A percentile compares a stretch with the other conserved stretches of the same genome.
phyloP scores from a whole-genome alignment of 148 eudicot species.

The Drosera capensis region DNA sequence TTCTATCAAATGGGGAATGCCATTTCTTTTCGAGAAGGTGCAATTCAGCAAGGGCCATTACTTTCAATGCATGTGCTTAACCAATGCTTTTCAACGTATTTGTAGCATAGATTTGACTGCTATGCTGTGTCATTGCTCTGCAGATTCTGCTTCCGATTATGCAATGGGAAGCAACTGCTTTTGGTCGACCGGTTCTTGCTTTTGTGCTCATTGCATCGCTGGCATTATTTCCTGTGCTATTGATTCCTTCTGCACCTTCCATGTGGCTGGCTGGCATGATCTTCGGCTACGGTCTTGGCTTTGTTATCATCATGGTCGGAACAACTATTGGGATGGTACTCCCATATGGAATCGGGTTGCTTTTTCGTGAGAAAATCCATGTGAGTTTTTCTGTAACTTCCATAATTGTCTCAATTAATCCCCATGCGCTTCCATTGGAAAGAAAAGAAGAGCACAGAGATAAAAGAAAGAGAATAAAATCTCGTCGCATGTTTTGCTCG shows the following conservation, averaged over 20 bases:
- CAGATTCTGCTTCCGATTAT: too few relatives aligned
- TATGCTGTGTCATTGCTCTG: too few relatives aligned
- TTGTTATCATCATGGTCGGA: constrained; percentile 40
- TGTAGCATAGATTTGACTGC: too few relatives aligned
- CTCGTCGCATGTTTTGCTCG: too few relatives aligned
- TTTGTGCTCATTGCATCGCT: constrained; percentile 50
- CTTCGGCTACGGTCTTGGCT: constrained; percentile 74
- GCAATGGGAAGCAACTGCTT: constrained; percentile 51
- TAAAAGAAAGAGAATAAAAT: too few relatives aligned
- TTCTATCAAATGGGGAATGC: not conserved
- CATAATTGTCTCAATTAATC: not conserved
- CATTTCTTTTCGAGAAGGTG: constrained; percentile 1
- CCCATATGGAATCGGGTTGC: constrained; percentile 52
- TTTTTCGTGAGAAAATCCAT: constrained; percentile 47
- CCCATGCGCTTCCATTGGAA: too few relatives aligned
- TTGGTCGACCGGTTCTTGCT: constrained; percentile 44
- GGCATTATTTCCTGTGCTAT: constrained; percentile 48
- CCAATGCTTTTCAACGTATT: too few relatives aligned
- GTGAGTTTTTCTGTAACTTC: constrained; percentile 19
- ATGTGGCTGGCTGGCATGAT: constrained; percentile 92
- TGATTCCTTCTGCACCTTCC: constrained; percentile 68
- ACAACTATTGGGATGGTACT: constrained; percentile 47
- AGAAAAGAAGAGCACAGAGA: too few relatives aligned
- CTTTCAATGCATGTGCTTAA: too few relatives aligned
- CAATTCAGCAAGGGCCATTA: too few relatives aligned